Evolutionary conservation across 23 red algal genomes (phyloP).

Genomic region (Porphyridium purpureum): DNA sequence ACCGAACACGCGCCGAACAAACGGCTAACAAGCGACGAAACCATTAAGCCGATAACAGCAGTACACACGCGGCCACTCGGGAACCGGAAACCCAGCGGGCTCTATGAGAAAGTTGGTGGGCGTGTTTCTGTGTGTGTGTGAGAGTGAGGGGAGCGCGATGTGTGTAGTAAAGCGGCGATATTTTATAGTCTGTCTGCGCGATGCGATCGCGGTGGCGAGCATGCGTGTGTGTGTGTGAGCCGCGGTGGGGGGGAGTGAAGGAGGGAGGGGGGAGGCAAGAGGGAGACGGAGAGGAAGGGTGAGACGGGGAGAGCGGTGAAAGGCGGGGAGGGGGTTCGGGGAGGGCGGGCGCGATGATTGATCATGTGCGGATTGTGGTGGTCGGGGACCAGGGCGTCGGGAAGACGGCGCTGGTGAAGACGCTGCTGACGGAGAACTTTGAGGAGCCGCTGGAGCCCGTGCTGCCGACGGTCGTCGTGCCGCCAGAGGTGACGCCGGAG

Average conservation of each 20-base stretch:
- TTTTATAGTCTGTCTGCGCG: no score
- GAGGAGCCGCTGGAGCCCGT: constrained; percentile 51
- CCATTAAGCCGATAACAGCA: no score
- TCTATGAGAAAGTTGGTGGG: no score
- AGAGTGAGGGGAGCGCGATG: no score
- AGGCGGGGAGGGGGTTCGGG: constrained; percentile 1
- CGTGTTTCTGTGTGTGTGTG: no score
- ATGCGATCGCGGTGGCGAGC: neutral
- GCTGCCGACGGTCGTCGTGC: constrained; percentile 68
- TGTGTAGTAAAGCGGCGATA: no score
- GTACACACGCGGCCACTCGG: no score
- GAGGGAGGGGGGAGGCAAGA: neutral
- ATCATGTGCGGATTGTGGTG: constrained; percentile 80
- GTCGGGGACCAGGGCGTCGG: constrained; percentile 79
- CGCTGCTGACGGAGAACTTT: constrained; percentile 79
- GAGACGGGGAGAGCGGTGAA: neutral
- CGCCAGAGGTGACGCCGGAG: constrained; percentile 75
- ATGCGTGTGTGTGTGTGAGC: constrained; percentile 1
- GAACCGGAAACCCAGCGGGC: no score
- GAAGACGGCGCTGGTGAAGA: constrained; percentile 85
- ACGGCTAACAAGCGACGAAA: no score
- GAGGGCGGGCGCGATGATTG: constrained; percentile 38
- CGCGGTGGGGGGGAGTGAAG: neutral
- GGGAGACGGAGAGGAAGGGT: neutral
- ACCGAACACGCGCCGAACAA: no score